These are phyloP conservation scores for Boletus reticuloceps DNA, from an alignment of 768 basidiomycete genomes.

Conservation along the genomic window DNA sequence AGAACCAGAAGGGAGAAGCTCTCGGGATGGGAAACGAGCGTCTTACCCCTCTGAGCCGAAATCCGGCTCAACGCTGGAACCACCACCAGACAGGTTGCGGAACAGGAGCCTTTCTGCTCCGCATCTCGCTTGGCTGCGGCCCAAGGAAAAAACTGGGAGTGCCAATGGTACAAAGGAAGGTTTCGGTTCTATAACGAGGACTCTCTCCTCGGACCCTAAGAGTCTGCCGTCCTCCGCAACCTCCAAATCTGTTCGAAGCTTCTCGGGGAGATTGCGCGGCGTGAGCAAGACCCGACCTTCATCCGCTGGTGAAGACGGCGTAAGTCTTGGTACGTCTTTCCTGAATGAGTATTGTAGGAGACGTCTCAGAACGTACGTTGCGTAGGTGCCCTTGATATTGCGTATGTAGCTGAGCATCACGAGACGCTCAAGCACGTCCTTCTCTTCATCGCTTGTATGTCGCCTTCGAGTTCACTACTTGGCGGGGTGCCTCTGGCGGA, in stretches of 20 bases:
- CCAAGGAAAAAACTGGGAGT: constrained; percentile 25
- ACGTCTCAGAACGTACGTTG: neutral
- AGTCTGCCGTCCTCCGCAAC: neutral
- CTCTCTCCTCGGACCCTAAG: constrained; percentile 20
- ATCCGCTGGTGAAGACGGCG: constrained; percentile 8
- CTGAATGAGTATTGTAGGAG: neutral
- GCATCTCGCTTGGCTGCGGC: constrained; percentile 55
- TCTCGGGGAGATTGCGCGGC: constrained; percentile 21
- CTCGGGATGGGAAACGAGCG: constrained; percentile 19
- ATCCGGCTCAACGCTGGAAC: constrained; percentile 9
- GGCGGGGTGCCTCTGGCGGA: constrained; percentile 56
- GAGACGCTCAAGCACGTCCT: constrained; percentile 80
- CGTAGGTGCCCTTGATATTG: constrained; percentile 37
- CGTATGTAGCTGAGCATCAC: constrained; percentile 75
- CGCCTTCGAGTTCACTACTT: constrained; percentile 25
- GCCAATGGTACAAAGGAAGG: constrained; percentile 9
- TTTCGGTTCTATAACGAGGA: constrained; percentile 1
- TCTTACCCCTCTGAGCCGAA: constrained; percentile 16
- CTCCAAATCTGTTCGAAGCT: constrained; percentile 13
- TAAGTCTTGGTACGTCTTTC: constrained; percentile 17
- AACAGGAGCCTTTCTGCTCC: constrained; percentile 59
- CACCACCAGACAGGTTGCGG: constrained; percentile 28
- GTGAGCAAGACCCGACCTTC: constrained; percentile 22
- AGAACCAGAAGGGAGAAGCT: constrained; percentile 1
- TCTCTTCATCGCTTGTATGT: constrained; percentile 55